A percentile compares a stretch with the other conserved stretches of the same genome.
Conservation (phyloP, 352 stramenopile genomes). For the Globisporangium iwayamae region DNA sequence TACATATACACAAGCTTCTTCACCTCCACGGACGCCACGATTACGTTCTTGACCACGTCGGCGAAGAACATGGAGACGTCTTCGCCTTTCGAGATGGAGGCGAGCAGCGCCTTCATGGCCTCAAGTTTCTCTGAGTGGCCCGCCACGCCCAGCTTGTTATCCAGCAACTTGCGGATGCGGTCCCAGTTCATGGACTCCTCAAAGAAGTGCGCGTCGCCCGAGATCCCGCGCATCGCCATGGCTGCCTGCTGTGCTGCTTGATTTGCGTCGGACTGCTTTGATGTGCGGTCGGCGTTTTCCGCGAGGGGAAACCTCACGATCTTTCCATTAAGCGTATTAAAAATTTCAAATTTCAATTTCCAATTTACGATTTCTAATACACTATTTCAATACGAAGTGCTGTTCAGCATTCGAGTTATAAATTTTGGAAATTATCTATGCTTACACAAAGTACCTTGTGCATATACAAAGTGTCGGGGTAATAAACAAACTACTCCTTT, state of each 20-base stretch:
- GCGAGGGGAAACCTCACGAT: too few species aligned
- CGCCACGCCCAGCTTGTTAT: constrained; percentile 86
- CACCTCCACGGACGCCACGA: constrained; percentile 95
- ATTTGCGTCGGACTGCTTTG: too few species aligned
- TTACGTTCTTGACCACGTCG: constrained; percentile 96
- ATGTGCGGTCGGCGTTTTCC: neutral
- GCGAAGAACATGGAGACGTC: constrained; percentile 98
- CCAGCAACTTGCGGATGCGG: constrained; percentile 81
- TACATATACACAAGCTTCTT: constrained; percentile 99
- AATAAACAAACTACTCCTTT: too few species aligned
- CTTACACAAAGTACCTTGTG: too few species aligned
- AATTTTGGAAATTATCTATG: too few species aligned
- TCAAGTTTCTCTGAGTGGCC: constrained; percentile 90
- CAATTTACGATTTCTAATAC: too few species aligned
- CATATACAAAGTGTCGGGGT: too few species aligned
- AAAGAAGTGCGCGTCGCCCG: constrained; percentile 95
- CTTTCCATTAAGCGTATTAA: too few species aligned
- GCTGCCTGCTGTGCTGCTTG: neutral
- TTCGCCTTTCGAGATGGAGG: constrained; percentile 95
- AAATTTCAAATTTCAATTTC: too few species aligned
- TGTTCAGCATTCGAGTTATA: too few species aligned
- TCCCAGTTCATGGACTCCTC: constrained; percentile 95
- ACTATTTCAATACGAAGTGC: too few species aligned
- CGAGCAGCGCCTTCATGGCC: constrained; percentile 98
- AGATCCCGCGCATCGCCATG: constrained; percentile 63